phyloP scores from a whole-genome alignment of 495 filamentous ascomycete genomes.

The Hypoxylon fuscum region DNA sequence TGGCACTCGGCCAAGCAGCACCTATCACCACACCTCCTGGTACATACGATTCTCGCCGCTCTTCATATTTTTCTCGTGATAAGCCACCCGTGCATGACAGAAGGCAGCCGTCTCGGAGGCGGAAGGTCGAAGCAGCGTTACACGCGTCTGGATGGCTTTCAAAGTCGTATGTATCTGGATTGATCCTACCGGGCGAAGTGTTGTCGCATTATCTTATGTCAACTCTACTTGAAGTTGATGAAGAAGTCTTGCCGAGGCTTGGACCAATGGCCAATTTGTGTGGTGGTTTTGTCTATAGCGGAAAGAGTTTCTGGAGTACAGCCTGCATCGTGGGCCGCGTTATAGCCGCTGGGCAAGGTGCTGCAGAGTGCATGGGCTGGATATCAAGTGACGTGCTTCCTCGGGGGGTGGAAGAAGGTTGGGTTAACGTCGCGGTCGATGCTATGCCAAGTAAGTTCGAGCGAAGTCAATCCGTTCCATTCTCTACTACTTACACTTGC shows the following conservation, averaged over 20 bases:
- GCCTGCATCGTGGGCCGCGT: slow-evolving; percentile 79
- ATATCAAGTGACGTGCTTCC: slow-evolving; percentile 68
- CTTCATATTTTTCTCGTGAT: slow-evolving; percentile 52
- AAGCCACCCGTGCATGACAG: slow-evolving; percentile 37
- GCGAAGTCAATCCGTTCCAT: not conserved
- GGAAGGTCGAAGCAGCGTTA: slow-evolving; percentile 54
- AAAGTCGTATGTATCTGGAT: slow-evolving; percentile 78
- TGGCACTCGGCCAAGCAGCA: slow-evolving; percentile 48
- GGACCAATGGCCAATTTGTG: slow-evolving; percentile 77
- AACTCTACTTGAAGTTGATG: slow-evolving; percentile 79
- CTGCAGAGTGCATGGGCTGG: slow-evolving; percentile 84
- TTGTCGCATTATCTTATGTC: slow-evolving; percentile 81
- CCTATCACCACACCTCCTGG: slow-evolving; percentile 55
- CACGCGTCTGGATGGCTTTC: slow-evolving; percentile 79
- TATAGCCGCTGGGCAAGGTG: slow-evolving; percentile 68
- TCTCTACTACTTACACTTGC: slow-evolving; percentile 12
- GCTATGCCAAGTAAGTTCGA: slow-evolving; percentile 57
- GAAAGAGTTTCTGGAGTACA: slow-evolving; percentile 85
- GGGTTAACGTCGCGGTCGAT: slow-evolving; percentile 68
- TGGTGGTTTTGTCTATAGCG: slow-evolving; percentile 77
- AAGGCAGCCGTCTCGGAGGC: slow-evolving; percentile 44
- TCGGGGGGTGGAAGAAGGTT: slow-evolving; percentile 63
- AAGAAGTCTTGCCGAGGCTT: slow-evolving; percentile 67
- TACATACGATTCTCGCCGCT: slow-evolving; percentile 47
- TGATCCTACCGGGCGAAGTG: slow-evolving; percentile 79